Evolutionary conservation across 805 yeast species (phyloP), one percentile per base, ranked within the genome.

Genomic region (Debaryomyces tyrocola): DNA sequence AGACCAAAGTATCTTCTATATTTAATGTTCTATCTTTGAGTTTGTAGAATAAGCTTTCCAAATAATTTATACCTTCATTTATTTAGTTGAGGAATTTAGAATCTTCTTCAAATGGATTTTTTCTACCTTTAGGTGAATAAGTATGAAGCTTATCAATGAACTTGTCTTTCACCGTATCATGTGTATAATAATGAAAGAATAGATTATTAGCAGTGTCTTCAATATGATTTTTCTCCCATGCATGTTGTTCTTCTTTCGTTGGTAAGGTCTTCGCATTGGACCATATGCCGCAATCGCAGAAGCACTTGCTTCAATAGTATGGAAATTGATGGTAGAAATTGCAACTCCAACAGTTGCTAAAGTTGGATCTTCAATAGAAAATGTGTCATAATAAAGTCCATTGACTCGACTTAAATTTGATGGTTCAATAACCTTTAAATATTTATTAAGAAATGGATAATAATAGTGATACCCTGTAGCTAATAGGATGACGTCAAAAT

Each of bases 221-320:
- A 27, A 66, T 43, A 37, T 66, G 54, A 5, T 60, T 45, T 5
- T 47, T 18, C 24, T 64, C 70, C 71, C 76, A 72, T 4, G 54
- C 47, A 20, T 45, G 44, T 54, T 76, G 80, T 18, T 69, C 75
- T 27, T 67, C 67, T 14, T 55, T 49, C 0, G 69, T 33, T 1
- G 84, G 83, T 21, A 78, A 55, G 11, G 49, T 14, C 20, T 57
- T 62, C 17, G 62, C 62, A 10, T 60, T 60, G 1, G 80, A 65
- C 80, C 82, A 79, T 4, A 78, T 74, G 12, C 84, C 84, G 81
- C 79, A 40, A 80, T 64, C 0, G 83, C 81, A 14, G 80, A 75
- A 1, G 82, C 79, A 40, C 70, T 63, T 1, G 75, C 64, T 54
- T 80, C 85, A 51, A 78, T 76, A 12, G 77, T 68, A 40, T 76